Evolutionary conservation across 2,329 filamentous ascomycete species (phyloP).

Genomic region (Scedosporium aurantiacum): DNA sequence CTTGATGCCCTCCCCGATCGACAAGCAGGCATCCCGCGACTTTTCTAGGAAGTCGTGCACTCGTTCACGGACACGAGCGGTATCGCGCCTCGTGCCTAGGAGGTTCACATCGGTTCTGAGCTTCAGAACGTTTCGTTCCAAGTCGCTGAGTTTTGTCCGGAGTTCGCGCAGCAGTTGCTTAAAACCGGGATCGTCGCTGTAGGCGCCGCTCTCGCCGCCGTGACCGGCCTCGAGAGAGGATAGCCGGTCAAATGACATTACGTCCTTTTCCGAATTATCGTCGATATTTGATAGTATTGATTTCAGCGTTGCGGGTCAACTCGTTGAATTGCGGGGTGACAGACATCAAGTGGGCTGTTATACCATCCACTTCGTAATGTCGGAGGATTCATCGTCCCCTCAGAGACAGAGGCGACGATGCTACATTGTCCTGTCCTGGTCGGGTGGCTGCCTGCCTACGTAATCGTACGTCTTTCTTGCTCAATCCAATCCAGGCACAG

Average conservation of each 20-base stretch:
- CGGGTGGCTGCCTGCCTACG: slow-evolving; percentile 6
- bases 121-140: slow-evolving; percentile 79
- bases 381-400: not conserved
- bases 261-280: slow-evolving; percentile 7
- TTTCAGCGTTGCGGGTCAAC: not conserved
- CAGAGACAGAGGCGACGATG: not conserved
- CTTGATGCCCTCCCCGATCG: slow-evolving; percentile 89
- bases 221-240: slow-evolving; percentile 45
- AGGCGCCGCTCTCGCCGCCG: slow-evolving; percentile 52
- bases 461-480: not conserved
- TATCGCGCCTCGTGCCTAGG: slow-evolving; percentile 83
- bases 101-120: slow-evolving; percentile 75
- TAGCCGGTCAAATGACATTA: slow-evolving; percentile 87
- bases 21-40: slow-evolving; percentile 76
- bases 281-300: not conserved
- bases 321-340: not conserved
- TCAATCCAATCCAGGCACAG: slow-evolving; percentile 2
- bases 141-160: slow-evolving; percentile 77
- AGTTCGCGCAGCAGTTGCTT: slow-evolving; percentile 69
- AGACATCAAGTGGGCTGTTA: not conserved
- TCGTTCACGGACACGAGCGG: slow-evolving; percentile 77
- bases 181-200: slow-evolving; percentile 89
- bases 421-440: no score
- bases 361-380: not conserved
- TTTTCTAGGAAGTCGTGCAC: slow-evolving; percentile 82